phyloP scores from a whole-genome alignment of 225 moss, liverwort and hornwort species.

The Thuidium tamariscinum region DNA sequence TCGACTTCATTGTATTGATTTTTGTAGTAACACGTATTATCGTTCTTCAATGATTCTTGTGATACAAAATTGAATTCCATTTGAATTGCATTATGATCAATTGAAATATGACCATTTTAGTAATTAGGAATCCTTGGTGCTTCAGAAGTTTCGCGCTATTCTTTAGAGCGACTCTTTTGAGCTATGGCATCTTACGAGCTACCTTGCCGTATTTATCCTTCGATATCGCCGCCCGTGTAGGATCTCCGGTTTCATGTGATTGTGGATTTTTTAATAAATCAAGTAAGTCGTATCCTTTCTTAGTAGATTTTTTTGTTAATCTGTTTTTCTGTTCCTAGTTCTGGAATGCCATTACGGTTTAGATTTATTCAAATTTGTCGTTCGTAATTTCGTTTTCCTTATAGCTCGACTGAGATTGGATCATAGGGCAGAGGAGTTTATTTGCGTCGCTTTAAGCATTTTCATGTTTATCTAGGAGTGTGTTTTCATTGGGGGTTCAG shows the following conservation, averaged over 20 bases:
- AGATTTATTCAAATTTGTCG: not conserved
- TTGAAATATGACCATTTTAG: not conserved
- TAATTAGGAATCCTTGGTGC: not conserved
- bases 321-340: not conserved
- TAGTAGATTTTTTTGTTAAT: not conserved
- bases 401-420: not conserved
- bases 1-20: not conserved
- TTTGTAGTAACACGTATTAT: not conserved
- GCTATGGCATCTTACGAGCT: not conserved
- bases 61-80: not conserved
- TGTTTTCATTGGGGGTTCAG: not conserved
- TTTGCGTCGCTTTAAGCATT: not conserved
- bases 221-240: not conserved
- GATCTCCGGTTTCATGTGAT: not conserved
- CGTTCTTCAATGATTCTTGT: not conserved
- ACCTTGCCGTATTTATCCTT: not conserved
- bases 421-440: not conserved
- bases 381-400: not conserved
- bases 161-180: not conserved
- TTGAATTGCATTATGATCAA: not conserved
- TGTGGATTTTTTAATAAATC: not conserved
- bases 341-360: not conserved
- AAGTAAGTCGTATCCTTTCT: not conserved
- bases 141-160: not conserved
- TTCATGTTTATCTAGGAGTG: not conserved